Percentiles rank a stretch among this genome's conserved stretches.
Evolutionary conservation across 208 protist species (phyloP).

Genomic region (Acanthamoeba sp.): DNA sequence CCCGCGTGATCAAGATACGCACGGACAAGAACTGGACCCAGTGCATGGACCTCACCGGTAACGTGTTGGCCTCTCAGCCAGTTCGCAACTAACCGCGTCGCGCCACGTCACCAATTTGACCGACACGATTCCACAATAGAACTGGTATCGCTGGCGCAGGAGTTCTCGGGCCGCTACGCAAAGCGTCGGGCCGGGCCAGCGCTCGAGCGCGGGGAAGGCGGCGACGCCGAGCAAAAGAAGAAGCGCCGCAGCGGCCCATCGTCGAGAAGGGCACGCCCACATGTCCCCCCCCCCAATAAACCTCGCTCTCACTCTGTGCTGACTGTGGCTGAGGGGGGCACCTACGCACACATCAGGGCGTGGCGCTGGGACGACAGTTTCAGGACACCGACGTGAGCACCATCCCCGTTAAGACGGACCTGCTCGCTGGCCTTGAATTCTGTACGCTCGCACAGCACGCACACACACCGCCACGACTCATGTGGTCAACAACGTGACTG

Average conservation of each 20-base stretch:
- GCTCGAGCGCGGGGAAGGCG: not conserved
- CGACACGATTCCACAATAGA: slow-evolving; percentile 17
- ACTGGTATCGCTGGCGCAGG: slow-evolving; percentile 16
- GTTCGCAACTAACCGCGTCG: no score
- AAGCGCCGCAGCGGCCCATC: slow-evolving; percentile 14
- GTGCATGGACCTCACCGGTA: slow-evolving; percentile 74
- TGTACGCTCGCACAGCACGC: slow-evolving; percentile 62
- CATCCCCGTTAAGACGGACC: not conserved
- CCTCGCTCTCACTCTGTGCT: not conserved
- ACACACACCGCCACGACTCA: not conserved
- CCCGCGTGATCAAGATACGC: slow-evolving; percentile 82
- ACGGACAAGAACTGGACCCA: slow-evolving; percentile 82
- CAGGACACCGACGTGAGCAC: slow-evolving; percentile 80
- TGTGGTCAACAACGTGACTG: not conserved
- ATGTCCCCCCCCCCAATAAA: not conserved
- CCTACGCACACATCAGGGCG: not conserved
- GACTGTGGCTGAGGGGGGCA: not conserved
- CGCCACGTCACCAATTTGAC: not conserved
- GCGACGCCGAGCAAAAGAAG: slow-evolving; percentile 42
- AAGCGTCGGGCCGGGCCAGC: slow-evolving; percentile 64
- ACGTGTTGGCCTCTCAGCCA: no score
- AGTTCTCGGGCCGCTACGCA: slow-evolving; percentile 80
- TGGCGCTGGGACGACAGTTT: slow-evolving; percentile 70
- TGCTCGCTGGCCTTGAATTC: slow-evolving; percentile 79
- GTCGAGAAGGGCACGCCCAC: not conserved